A percentile compares a stretch with the other conserved stretches of the same genome.
Conservation (phyloP, 2,329 filamentous ascomycete species). For the Botrytis hyacinthi region DNA sequence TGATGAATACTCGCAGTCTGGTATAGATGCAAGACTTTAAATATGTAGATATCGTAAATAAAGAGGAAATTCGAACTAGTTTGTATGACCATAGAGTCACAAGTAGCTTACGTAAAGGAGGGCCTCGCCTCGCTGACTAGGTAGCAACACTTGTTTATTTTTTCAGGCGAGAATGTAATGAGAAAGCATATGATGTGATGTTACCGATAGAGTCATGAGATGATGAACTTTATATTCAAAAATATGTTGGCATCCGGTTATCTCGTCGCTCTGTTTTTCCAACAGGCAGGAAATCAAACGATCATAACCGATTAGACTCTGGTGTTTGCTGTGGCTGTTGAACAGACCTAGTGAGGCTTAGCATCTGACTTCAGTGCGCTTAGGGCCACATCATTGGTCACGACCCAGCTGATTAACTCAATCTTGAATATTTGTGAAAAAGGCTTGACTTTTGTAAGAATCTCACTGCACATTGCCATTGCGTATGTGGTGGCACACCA, state of each 20-base stretch:
- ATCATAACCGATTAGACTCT: neutral
- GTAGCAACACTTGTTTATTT: neutral
- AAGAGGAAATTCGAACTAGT: neutral
- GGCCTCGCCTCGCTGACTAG: neutral
- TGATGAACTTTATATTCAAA: neutral
- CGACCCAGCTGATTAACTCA: neutral
- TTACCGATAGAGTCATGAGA: constrained; percentile 4
- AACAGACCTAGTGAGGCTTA: constrained; percentile 12
- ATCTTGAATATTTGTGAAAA: neutral
- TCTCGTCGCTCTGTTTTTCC: neutral
- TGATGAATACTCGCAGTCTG: neutral
- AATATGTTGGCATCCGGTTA: neutral
- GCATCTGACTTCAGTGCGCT: constrained; percentile 15
- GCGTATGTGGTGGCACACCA: neutral
- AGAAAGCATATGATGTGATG: neutral
- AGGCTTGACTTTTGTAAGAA: neutral
- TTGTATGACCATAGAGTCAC: neutral
- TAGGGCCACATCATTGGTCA: constrained; percentile 8
- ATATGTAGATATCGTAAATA: neutral
- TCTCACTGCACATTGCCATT: neutral
- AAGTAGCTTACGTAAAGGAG: neutral
- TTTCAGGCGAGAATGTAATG: neutral
- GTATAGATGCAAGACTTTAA: neutral
- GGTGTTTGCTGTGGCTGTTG: constrained; percentile 6
- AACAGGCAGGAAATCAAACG: neutral